These are phyloP conservation scores for Curvularia sp. DNA, from an alignment of 2,329 filamentous ascomycete genomes.

Conservation along the genomic window DNA sequence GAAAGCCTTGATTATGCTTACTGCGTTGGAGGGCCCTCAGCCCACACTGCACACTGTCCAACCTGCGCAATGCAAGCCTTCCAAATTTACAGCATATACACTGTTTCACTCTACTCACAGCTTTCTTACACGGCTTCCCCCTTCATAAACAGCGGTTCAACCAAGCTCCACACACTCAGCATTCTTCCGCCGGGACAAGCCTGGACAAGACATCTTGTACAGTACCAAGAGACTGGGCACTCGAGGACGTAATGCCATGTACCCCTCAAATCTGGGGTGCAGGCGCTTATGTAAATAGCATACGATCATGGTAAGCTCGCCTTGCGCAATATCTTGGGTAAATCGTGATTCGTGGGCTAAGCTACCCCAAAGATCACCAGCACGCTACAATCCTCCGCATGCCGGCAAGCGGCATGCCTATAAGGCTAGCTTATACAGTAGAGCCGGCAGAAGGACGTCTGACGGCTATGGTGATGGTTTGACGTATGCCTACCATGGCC, in stretches of 20 bases:
- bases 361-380: constrained; percentile 8
- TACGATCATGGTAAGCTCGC: constrained; percentile 5
- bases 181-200: constrained; percentile 40
- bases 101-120: constrained; percentile 4
- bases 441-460: constrained; percentile 3
- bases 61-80: not conserved
- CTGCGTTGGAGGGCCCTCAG: not conserved
- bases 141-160: constrained; percentile 18
- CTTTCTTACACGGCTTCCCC: not conserved
- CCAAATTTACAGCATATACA: not conserved
- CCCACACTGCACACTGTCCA: not conserved
- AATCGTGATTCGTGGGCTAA: constrained; percentile 20
- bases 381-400: constrained; percentile 18
- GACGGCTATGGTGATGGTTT: constrained; percentile 7
- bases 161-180: constrained; percentile 21
- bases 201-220: constrained; percentile 33
- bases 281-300: constrained; percentile 17
- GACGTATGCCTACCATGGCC: constrained; percentile 2
- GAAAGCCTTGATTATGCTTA: not conserved
- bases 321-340: constrained; percentile 21
- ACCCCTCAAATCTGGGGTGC: constrained; percentile 26
- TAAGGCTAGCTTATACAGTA: not conserved
- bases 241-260: constrained; percentile 8
- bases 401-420: constrained; percentile 8
- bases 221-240: constrained; percentile 29